Evolutionary conservation across 371 early-diverging fungal species (phyloP).

Genomic region (Mortierella sp.): DNA sequence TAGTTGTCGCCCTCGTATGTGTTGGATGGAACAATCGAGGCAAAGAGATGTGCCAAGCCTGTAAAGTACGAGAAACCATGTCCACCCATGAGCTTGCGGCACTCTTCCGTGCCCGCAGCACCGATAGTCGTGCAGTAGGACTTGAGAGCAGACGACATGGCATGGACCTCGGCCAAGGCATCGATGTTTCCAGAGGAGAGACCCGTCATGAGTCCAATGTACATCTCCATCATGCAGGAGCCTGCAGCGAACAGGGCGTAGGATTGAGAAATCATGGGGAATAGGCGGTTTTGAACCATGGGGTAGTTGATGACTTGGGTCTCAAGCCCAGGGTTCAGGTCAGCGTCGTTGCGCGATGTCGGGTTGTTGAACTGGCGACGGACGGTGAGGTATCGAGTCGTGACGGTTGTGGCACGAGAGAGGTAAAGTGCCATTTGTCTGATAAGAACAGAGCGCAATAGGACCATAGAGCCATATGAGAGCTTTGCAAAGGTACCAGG

Average conservation of each 20-base stretch:
- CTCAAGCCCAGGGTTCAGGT: constrained; percentile 62
- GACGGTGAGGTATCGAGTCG: constrained; percentile 62
- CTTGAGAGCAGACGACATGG: constrained; percentile 85
- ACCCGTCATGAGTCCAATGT: constrained; percentile 66
- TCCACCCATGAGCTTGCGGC: constrained; percentile 82
- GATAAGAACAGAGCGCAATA: constrained; percentile 76
- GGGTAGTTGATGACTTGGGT: constrained; percentile 82
- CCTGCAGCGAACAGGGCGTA: constrained; percentile 82
- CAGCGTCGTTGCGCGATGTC: constrained; percentile 42
- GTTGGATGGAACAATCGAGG: constrained; percentile 35
- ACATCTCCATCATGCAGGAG: constrained; percentile 70
- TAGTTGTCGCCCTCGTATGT: constrained; percentile 83
- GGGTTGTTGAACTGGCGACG: constrained; percentile 66
- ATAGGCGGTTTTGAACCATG: constrained; percentile 81
- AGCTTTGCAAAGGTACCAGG: constrained; percentile 36
- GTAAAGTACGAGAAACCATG: constrained; percentile 84
- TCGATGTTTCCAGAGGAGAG: constrained; percentile 72
- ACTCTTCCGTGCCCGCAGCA: constrained; percentile 77
- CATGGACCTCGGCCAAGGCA: constrained; percentile 83
- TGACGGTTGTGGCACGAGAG: constrained; percentile 64
- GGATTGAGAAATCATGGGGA: constrained; percentile 77
- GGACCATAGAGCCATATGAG: constrained; percentile 83
- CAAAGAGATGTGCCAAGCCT: constrained; percentile 75
- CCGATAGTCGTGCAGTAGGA: constrained; percentile 80
- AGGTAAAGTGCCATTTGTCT: constrained; percentile 63